Evolutionary conservation across 768 basidiomycete species (phyloP).

Genomic region (Podaxis sp.): DNA sequence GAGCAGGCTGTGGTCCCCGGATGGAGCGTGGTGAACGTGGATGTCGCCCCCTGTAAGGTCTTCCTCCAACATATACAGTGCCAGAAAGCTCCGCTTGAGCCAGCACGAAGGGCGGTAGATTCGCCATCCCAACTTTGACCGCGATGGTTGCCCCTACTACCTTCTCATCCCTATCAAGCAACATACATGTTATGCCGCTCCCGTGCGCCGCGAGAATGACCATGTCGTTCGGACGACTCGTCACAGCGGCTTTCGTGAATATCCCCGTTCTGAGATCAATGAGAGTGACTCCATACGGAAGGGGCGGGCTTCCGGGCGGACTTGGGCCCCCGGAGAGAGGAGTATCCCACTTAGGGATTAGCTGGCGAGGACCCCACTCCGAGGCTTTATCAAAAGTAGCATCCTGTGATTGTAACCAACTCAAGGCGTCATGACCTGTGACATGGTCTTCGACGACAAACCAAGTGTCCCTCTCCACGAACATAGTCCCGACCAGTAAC

Average conservation of each 20-base stretch:
- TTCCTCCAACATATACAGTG: slow-evolving; percentile 10
- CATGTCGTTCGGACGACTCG: slow-evolving; percentile 13
- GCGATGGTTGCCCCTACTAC: not conserved
- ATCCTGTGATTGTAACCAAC: slow-evolving; percentile 16
- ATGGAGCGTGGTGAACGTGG: not conserved
- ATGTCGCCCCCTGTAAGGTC: not conserved
- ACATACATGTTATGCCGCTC: slow-evolving; percentile 22
- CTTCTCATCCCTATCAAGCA: slow-evolving; percentile 17
- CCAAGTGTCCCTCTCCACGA: slow-evolving; percentile 14
- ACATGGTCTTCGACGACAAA: slow-evolving; percentile 15
- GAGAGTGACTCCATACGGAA: not conserved
- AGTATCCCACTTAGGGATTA: slow-evolving; percentile 12
- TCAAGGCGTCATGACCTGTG: not conserved
- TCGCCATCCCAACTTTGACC: slow-evolving; percentile 21
- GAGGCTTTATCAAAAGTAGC: slow-evolving; percentile 2
- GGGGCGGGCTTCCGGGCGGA: not conserved
- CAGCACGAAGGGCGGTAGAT: slow-evolving; percentile 21
- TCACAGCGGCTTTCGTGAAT: slow-evolving; percentile 5
- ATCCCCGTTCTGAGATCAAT: slow-evolving; percentile 14
- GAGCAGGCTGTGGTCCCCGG: not conserved
- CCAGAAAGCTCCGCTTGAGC: slow-evolving; percentile 4
- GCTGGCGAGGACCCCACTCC: slow-evolving; percentile 15
- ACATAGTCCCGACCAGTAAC: slow-evolving; percentile 10
- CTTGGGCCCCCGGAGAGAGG: not conserved
- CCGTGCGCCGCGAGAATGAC: slow-evolving; percentile 19